Evolutionary conservation across 2,329 filamentous ascomycete genomes (phyloP).

Genomic region (Penicillium sclerotigenum): DNA sequence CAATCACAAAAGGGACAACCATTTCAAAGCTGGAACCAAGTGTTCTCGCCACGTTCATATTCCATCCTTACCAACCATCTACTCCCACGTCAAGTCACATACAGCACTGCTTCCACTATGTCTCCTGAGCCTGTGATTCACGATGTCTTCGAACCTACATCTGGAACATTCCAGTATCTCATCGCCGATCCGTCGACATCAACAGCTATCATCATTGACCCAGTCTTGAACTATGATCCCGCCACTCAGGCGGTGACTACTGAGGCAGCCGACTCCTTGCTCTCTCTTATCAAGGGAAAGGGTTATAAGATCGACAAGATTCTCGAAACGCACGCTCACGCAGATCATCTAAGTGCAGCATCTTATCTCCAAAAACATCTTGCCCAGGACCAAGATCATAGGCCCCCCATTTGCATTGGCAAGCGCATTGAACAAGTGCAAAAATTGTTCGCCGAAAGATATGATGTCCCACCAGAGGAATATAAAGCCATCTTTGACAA

Average conservation of each 20-base stretch:
- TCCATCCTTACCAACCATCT: neutral
- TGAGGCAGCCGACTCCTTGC: slow-evolving; percentile 51
- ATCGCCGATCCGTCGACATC: slow-evolving; percentile 53
- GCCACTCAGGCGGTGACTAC: slow-evolving; percentile 48
- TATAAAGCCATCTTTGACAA: slow-evolving; percentile 51
- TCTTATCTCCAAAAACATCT: slow-evolving; percentile 55
- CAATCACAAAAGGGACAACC: neutral
- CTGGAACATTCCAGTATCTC: slow-evolving; percentile 62
- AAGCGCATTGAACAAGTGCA: slow-evolving; percentile 57
- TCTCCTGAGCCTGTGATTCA: slow-evolving; percentile 25
- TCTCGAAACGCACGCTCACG: slow-evolving; percentile 58
- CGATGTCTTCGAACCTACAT: slow-evolving; percentile 38
- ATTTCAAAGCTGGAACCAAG: neutral
- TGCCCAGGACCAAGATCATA: slow-evolving; percentile 30
- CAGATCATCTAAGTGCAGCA: slow-evolving; percentile 57
- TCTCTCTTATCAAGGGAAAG: slow-evolving; percentile 45
- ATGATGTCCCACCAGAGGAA: slow-evolving; percentile 48
- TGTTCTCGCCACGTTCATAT: neutral
- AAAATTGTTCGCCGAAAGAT: slow-evolving; percentile 50
- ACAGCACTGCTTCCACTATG: slow-evolving; percentile 8
- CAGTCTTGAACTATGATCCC: slow-evolving; percentile 58
- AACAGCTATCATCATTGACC: slow-evolving; percentile 58
- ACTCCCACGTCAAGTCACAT: neutral
- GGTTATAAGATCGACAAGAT: slow-evolving; percentile 52
- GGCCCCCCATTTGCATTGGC: slow-evolving; percentile 56